Conservation (phyloP, 2,329 filamentous ascomycete genomes). For the Huntiella moniliformis region DNA sequence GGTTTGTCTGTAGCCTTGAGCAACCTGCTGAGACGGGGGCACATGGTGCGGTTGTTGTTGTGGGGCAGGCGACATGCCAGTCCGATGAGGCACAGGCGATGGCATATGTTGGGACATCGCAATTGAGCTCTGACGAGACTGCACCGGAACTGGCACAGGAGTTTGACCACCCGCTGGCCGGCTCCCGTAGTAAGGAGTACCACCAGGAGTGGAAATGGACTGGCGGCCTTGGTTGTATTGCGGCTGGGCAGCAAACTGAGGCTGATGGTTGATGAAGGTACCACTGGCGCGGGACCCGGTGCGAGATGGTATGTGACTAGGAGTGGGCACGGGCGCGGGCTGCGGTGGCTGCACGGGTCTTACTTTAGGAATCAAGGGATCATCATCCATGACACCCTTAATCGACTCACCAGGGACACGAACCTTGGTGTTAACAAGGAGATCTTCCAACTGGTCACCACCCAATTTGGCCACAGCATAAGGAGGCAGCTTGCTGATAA, state of each 20-base stretch:
- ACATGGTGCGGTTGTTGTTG: slow-evolving; percentile 16
- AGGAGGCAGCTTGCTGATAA: slow-evolving; percentile 60
- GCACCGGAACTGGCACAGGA: slow-evolving; percentile 9
- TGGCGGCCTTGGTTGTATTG: slow-evolving; percentile 5
- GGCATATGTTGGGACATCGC: slow-evolving; percentile 8
- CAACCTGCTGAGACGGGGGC: slow-evolving; percentile 13
- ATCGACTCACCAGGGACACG: slow-evolving; percentile 55
- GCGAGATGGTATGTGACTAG: slow-evolving; percentile 4
- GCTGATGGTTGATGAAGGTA: slow-evolving; percentile 20
- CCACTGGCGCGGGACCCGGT: slow-evolving; percentile 16
- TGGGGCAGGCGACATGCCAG: slow-evolving; percentile 18
- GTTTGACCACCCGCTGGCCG: slow-evolving; percentile 9
- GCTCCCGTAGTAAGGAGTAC: slow-evolving; percentile 8
- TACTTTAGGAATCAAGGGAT: slow-evolving; percentile 43
- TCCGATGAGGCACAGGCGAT: slow-evolving; percentile 9
- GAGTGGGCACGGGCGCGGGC: slow-evolving; percentile 1
- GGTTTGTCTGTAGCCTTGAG: slow-evolving; percentile 2
- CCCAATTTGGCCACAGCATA: slow-evolving; percentile 75
- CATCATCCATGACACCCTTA: slow-evolving; percentile 66
- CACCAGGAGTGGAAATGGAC: slow-evolving; percentile 4
- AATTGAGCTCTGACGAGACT: slow-evolving; percentile 5
- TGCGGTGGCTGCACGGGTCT: slow-evolving; percentile 23
- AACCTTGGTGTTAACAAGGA: slow-evolving; percentile 66
- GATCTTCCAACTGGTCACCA: slow-evolving; percentile 64
- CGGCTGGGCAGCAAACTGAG: slow-evolving; percentile 19